Conservation (phyloP, 768 basidiomycete species). For the Tremella mesenterica region DNA sequence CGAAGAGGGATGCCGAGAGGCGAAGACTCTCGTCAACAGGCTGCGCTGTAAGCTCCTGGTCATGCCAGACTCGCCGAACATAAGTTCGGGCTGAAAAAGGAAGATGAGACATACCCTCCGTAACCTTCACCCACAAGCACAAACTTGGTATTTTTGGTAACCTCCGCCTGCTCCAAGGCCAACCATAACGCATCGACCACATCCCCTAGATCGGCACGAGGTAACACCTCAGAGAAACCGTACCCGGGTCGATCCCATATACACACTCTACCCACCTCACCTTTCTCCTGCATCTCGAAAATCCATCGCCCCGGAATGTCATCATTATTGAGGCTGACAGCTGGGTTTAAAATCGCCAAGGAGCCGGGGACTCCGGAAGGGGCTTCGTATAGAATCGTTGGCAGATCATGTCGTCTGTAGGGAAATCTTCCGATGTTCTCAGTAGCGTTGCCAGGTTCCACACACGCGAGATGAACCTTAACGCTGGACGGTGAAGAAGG, state of each 20-base stretch:
- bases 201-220: slow-evolving; percentile 31
- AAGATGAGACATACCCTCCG: slow-evolving; percentile 34
- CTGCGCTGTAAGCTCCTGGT: too few relatives aligned
- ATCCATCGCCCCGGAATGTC: slow-evolving; percentile 41
- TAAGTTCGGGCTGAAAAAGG: neutral
- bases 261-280: slow-evolving; percentile 38
- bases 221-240: slow-evolving; percentile 39
- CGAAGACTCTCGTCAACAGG: slow-evolving; percentile 38
- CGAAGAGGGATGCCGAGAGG: slow-evolving; percentile 28
- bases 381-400: slow-evolving; percentile 41
- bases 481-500: slow-evolving; percentile 25
- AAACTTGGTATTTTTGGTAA: slow-evolving; percentile 12
- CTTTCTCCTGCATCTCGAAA: slow-evolving; percentile 33
- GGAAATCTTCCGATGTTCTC: slow-evolving; percentile 7
- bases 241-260: slow-evolving; percentile 45
- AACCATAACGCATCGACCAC: slow-evolving; percentile 36
- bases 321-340: slow-evolving; percentile 6
- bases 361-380: slow-evolving; percentile 42
- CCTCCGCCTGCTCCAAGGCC: slow-evolving; percentile 21
- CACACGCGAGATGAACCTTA: slow-evolving; percentile 37
- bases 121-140: slow-evolving; percentile 42
- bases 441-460: slow-evolving; percentile 18
- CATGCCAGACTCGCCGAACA: too few relatives aligned
- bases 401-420: slow-evolving; percentile 22
- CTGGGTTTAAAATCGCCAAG: slow-evolving; percentile 21